Evolutionary conservation across 768 basidiomycete species (phyloP).

Genomic region (Hirschioporus abietinus): DNA sequence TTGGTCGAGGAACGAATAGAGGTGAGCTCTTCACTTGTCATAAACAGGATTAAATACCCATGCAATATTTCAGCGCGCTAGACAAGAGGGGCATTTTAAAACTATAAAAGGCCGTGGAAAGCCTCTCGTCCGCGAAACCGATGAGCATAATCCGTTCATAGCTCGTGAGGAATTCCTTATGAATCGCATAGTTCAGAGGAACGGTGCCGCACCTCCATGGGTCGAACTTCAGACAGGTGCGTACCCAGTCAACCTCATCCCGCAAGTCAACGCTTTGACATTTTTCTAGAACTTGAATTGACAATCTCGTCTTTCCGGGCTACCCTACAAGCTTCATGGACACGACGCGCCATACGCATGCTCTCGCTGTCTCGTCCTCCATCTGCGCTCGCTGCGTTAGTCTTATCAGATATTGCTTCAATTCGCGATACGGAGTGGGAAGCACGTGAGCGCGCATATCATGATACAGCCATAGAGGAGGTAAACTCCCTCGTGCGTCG

Average conservation of each 20-base stretch:
- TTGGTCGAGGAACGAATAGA: slow-evolving; percentile 79
- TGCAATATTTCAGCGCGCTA: slow-evolving; percentile 44
- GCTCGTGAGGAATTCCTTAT: slow-evolving; percentile 75
- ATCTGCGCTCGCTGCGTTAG: slow-evolving; percentile 31
- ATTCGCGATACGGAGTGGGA: slow-evolving; percentile 71
- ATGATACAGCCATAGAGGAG: slow-evolving; percentile 62
- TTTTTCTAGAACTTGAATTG: slow-evolving; percentile 54
- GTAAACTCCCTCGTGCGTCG: slow-evolving; percentile 71
- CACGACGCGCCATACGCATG: slow-evolving; percentile 65
- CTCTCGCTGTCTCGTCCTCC: slow-evolving; percentile 41
- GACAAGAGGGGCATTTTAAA: slow-evolving; percentile 64
- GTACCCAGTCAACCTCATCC: slow-evolving; percentile 15
- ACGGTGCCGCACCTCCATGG: slow-evolving; percentile 85
- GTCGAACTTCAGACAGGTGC: slow-evolving; percentile 72
- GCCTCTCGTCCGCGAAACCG: slow-evolving; percentile 37
- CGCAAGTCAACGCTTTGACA: slow-evolving; percentile 4
- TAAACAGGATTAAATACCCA: slow-evolving; percentile 8
- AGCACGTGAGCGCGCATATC: slow-evolving; percentile 57
- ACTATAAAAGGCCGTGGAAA: slow-evolving; percentile 62
- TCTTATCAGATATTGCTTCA: slow-evolving; percentile 30
- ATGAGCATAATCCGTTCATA: slow-evolving; percentile 61
- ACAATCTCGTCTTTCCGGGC: slow-evolving; percentile 58
- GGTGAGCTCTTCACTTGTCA: slow-evolving; percentile 31
- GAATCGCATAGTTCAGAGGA: slow-evolving; percentile 79
- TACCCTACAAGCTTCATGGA: slow-evolving; percentile 63